These are phyloP conservation scores for Russula emetica DNA, from an alignment of 768 basidiomycete genomes.

Conservation along the genomic window DNA sequence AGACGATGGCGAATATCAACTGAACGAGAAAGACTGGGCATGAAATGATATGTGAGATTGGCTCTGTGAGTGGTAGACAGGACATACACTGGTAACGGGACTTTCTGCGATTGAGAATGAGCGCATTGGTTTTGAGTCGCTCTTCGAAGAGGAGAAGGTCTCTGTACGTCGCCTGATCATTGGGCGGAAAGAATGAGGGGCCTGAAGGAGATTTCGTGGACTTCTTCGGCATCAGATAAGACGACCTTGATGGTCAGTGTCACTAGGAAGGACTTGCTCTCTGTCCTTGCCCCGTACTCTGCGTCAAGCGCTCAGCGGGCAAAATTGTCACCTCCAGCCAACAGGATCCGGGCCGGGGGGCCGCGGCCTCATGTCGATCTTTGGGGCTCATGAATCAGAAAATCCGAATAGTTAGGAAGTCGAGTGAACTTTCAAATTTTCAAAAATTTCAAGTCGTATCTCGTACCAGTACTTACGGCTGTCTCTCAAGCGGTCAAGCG, in stretches of 20 bases:
- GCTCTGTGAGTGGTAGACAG: slow-evolving; percentile 1
- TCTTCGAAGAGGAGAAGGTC: slow-evolving; percentile 94
- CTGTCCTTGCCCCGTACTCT: neutral
- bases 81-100: slow-evolving; percentile 74
- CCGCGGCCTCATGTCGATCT: neutral
- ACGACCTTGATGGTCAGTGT: neutral
- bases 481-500: too few relatives aligned
- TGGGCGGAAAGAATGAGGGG: slow-evolving; percentile 53
- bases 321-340: neutral
- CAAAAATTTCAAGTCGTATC: too few relatives aligned
- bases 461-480: too few relatives aligned
- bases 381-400: too few relatives aligned
- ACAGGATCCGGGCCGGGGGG: neutral
- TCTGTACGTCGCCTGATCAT: slow-evolving; percentile 75
- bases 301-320: neutral
- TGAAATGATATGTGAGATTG: neutral
- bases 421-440: too few relatives aligned
- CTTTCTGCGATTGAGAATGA: slow-evolving; percentile 73
- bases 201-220: slow-evolving; percentile 32
- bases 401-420: too few relatives aligned
- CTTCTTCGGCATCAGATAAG: slow-evolving; percentile 33
- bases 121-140: slow-evolving; percentile 89
- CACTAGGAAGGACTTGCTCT: slow-evolving; percentile 5
- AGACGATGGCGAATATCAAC: slow-evolving; percentile 59
- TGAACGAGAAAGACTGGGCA: slow-evolving; percentile 68